phyloP scores from a whole-genome alignment of 2,329 filamentous ascomycete species.

The Aaosphaeria pasadenensis region DNA sequence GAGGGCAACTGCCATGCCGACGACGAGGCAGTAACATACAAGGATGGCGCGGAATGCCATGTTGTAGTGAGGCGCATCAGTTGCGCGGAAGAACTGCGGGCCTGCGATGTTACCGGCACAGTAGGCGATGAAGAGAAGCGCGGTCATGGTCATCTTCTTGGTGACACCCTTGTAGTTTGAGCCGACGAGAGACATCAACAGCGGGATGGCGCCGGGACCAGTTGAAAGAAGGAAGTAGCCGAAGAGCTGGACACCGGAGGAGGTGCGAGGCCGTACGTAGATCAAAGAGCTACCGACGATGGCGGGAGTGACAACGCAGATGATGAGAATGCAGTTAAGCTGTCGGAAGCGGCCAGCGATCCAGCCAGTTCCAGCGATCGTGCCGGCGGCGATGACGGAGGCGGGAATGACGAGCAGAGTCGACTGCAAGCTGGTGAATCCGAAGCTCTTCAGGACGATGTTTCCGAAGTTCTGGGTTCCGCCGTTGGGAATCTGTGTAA shows the following conservation, averaged over 20 bases:
- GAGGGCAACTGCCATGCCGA: conserved; percentile 22
- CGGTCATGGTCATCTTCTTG: conserved; percentile 38
- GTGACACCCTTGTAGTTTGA: conserved; percentile 31
- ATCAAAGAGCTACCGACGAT: conserved; percentile 13
- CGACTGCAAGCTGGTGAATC: conserved; percentile 39
- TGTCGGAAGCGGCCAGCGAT: conserved; percentile 11
- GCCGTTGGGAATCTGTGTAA: conserved; percentile 14
- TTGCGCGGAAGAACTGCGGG: conserved; percentile 19
- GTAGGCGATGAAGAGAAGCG: conserved; percentile 32
- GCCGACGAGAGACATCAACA: conserved; percentile 16
- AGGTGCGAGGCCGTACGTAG: conserved; percentile 8
- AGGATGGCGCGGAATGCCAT: conserved; percentile 22
- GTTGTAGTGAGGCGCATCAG: conserved; percentile 17
- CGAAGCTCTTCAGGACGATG: conserved; percentile 46
- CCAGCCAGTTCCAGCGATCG: conserved; percentile 11
- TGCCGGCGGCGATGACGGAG: conserved; percentile 13
- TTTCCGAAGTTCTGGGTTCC: conserved; percentile 16
- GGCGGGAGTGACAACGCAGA: conserved; percentile 11
- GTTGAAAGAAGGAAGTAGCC: conserved; percentile 21
- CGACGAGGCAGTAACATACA: conserved; percentile 29
- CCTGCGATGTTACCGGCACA: conserved; percentile 33
- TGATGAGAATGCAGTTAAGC: conserved; percentile 13
- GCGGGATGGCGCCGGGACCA: conserved; percentile 14
- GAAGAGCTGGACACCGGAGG: conserved; percentile 14
- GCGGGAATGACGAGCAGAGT: conserved; percentile 23